phyloP scores from a whole-genome alignment of 1,284 basidiomycete genomes.

The Ustilago trichophora region DNA sequence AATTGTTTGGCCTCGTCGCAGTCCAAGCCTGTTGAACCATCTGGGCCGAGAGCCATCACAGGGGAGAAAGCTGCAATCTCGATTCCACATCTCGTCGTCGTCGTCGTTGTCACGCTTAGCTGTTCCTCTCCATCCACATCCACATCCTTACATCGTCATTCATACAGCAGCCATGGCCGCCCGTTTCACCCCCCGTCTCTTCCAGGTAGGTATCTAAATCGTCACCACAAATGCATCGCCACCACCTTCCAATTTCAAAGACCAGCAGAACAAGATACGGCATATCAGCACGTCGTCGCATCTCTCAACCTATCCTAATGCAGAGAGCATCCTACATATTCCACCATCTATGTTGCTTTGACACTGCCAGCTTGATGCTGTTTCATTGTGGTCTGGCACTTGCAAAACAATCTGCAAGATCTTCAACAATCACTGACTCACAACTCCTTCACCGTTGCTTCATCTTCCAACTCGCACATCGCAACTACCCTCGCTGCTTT shows the following conservation, averaged over 20 bases:
- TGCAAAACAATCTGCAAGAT: too few relatives aligned
- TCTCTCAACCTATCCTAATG: too few relatives aligned
- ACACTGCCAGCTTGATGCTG: too few relatives aligned
- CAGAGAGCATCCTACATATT: too few relatives aligned
- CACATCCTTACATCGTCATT: background rate
- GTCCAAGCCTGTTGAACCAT: constrained; percentile 1
- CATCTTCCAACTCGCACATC: background rate
- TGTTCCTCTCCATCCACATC: constrained; percentile 15
- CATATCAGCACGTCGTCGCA: too few relatives aligned
- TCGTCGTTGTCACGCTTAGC: constrained; percentile 4
- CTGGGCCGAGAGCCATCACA: constrained; percentile 16
- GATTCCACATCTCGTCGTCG: background rate
- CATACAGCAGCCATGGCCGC: constrained; percentile 40
- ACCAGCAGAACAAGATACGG: too few relatives aligned
- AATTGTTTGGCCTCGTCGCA: constrained; percentile 3
- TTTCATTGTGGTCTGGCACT: too few relatives aligned
- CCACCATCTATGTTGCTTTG: too few relatives aligned
- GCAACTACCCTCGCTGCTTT: too few relatives aligned
- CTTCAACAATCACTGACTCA: background rate
- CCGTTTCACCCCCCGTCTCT: constrained; percentile 52
- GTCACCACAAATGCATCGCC: background rate
- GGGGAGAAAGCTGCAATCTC: background rate
- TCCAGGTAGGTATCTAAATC: constrained; percentile 42
- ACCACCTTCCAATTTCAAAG: too few relatives aligned
- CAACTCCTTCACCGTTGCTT: background rate